These are phyloP conservation scores for Clarkia xantiana DNA, from an alignment of 345 rosid genomes.

Conservation along the genomic window DNA sequence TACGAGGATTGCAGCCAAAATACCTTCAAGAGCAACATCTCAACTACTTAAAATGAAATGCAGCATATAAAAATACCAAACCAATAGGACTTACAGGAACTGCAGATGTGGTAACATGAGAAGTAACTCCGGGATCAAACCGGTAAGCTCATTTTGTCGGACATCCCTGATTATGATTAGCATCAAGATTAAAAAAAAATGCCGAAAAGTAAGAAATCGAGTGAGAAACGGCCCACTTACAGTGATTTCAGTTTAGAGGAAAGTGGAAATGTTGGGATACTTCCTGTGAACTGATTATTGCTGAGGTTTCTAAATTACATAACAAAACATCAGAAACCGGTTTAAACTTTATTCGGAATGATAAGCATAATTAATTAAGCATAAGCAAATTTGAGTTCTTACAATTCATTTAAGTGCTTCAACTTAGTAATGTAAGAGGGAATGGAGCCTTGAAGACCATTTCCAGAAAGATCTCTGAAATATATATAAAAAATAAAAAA, in stretches of 20 bases:
- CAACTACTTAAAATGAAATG: too few species aligned
- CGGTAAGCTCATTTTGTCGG: conserved; percentile 32
- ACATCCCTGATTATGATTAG: conserved; percentile 30
- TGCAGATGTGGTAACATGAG: conserved; percentile 19
- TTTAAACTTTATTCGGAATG: neutral
- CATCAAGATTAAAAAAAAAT: too few species aligned
- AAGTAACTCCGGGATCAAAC: conserved; percentile 24
- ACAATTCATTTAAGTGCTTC: conserved; percentile 29
- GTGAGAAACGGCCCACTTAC: conserved; percentile 17
- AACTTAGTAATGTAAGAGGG: conserved; percentile 24
- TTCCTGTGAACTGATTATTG: conserved; percentile 31
- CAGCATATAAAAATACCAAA: neutral
- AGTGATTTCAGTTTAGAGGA: conserved; percentile 33
- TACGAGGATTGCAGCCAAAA: conserved; percentile 36
- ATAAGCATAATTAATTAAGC: neutral
- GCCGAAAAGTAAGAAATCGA: too few species aligned
- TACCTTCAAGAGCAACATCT: conserved; percentile 18
- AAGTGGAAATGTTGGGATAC: conserved; percentile 25
- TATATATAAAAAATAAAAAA: neutral
- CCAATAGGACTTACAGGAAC: conserved; percentile 22
- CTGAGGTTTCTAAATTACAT: conserved; percentile 31
- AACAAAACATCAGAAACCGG: conserved; percentile 2
- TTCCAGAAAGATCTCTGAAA: conserved; percentile 37
- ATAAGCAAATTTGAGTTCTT: conserved; percentile 13
- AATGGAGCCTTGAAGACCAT: conserved; percentile 20